These are phyloP conservation scores for Termitomyces sp. DNA, from an alignment of 768 basidiomycete species.

Conservation along the genomic window DNA sequence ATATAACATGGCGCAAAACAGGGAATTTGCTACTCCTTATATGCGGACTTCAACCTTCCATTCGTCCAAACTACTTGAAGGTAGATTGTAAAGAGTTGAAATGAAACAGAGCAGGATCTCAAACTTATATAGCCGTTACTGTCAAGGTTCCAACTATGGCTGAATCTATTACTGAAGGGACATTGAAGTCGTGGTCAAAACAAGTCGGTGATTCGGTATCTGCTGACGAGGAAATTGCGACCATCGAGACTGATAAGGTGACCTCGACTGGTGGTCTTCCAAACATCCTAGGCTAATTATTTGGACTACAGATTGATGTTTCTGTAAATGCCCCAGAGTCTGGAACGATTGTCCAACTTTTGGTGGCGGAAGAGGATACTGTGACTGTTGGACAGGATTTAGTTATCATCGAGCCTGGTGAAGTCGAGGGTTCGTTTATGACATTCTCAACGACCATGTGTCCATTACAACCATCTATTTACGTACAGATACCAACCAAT, in stretches of 20 bases:
- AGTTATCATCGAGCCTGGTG: slow-evolving; percentile 85
- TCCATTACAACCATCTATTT: not conserved
- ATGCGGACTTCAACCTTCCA: slow-evolving; percentile 60
- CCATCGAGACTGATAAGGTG: slow-evolving; percentile 99
- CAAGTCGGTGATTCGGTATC: slow-evolving; percentile 87
- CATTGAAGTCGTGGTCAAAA: slow-evolving; percentile 91
- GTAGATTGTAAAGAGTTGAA: slow-evolving; percentile 27
- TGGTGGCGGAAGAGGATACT: slow-evolving; percentile 90
- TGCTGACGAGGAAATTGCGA: slow-evolving; percentile 93
- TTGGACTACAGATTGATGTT: slow-evolving; percentile 78
- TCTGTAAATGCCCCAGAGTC: slow-evolving; percentile 90
- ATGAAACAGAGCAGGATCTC: not conserved
- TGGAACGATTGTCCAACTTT: slow-evolving; percentile 81
- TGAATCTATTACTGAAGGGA: slow-evolving; percentile 97
- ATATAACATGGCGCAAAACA: slow-evolving; percentile 17
- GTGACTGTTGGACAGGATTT: slow-evolving; percentile 94
- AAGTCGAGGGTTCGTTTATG: slow-evolving; percentile 39
- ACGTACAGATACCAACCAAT: slow-evolving; percentile 20
- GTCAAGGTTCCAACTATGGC: slow-evolving; percentile 98
- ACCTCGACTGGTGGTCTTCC: not conserved
- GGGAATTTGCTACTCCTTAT: slow-evolving; percentile 41
- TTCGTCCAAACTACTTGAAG: slow-evolving; percentile 62
- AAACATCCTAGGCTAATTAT: slow-evolving; percentile 3
- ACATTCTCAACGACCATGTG: not conserved
- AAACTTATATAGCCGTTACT: slow-evolving; percentile 57